Evolutionary conservation across 1,284 basidiomycete species (phyloP).

Genomic region (Xanthoconium separans): DNA sequence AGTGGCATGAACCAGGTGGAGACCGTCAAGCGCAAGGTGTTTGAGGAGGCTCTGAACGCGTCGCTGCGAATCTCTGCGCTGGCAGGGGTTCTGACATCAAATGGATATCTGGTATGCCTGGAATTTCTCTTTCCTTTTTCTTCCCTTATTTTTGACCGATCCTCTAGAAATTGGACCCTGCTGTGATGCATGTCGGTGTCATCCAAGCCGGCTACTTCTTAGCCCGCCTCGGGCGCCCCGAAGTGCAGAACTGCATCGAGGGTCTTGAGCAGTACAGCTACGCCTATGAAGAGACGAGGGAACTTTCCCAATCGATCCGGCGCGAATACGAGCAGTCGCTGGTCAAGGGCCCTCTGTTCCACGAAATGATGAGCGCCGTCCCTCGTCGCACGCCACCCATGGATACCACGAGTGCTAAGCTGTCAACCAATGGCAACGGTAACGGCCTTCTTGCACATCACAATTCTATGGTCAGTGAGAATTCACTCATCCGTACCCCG

Average conservation of each 20-base stretch:
- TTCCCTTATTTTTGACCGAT: constrained; percentile 11
- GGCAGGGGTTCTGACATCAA: constrained; percentile 76
- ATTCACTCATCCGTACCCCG: background rate
- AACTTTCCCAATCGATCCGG: constrained; percentile 69
- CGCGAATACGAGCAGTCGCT: constrained; percentile 49
- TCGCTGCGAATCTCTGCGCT: constrained; percentile 85
- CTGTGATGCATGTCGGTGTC: constrained; percentile 82
- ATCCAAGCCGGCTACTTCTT: constrained; percentile 82
- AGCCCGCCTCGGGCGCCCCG: constrained; percentile 76
- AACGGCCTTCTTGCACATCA: constrained; percentile 21
- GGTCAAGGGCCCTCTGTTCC: constrained; percentile 29
- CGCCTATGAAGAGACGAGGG: constrained; percentile 83
- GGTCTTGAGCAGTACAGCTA: constrained; percentile 86
- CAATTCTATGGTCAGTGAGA: constrained; percentile 18
- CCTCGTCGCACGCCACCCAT: constrained; percentile 20
- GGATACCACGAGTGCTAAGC: constrained; percentile 12
- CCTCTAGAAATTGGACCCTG: constrained; percentile 69
- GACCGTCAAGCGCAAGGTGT: constrained; percentile 63
- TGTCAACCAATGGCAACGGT: constrained; percentile 16
- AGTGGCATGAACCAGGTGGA: constrained; percentile 53
- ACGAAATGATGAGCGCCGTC: constrained; percentile 32
- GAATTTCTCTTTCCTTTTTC: constrained; percentile 7
- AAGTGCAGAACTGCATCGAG: constrained; percentile 78
- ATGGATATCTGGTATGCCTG: constrained; percentile 72
- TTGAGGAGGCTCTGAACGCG: constrained; percentile 79